A percentile compares a stretch with the other conserved stretches of the same genome.
These are phyloP conservation scores for Neckera pumila DNA, from an alignment of 225 moss, liverwort and hornwort species.

Conservation along the genomic window DNA sequence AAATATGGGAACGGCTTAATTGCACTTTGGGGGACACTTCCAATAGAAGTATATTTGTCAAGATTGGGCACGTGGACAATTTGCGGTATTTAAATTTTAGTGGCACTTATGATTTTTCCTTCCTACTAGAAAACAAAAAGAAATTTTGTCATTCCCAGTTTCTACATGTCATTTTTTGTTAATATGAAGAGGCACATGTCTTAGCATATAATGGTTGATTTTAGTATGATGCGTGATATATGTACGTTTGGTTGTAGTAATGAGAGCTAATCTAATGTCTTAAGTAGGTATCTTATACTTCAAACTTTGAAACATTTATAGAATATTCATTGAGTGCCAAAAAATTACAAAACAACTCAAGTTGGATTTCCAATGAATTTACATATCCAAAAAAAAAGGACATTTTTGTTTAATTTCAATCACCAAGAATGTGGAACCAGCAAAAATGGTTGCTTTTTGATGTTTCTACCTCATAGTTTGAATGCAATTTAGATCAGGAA, in stretches of 20 bases:
- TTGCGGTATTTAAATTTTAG: not conserved
- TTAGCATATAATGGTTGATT: not conserved
- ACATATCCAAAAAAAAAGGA: fast-evolving
- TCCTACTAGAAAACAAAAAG: not conserved
- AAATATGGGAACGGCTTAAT: fast-evolving
- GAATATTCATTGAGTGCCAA: not conserved
- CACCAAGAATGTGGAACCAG: not conserved
- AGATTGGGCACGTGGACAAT: fast-evolving
- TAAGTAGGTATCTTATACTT: fast-evolving
- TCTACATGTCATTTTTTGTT: not conserved
- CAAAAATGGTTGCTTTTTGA: not conserved
- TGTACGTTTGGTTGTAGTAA: not conserved
- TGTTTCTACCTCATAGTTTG: too few relatives aligned
- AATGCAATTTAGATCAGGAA: fast-evolving
- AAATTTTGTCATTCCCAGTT: not conserved
- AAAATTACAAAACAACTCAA: not conserved
- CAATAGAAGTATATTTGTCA: not conserved
- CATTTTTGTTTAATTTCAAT: not conserved
- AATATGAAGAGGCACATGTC: not conserved
- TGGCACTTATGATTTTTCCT: not conserved
- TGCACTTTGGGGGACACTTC: not conserved
- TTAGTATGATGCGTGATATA: not conserved
- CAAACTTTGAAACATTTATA: not conserved
- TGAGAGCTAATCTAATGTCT: fast-evolving
- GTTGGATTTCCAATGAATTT: not conserved